Base-by-base conservation (phyloP, 2,329 filamentous ascomycete species). In the Colletotrichum salicis region DNA sequence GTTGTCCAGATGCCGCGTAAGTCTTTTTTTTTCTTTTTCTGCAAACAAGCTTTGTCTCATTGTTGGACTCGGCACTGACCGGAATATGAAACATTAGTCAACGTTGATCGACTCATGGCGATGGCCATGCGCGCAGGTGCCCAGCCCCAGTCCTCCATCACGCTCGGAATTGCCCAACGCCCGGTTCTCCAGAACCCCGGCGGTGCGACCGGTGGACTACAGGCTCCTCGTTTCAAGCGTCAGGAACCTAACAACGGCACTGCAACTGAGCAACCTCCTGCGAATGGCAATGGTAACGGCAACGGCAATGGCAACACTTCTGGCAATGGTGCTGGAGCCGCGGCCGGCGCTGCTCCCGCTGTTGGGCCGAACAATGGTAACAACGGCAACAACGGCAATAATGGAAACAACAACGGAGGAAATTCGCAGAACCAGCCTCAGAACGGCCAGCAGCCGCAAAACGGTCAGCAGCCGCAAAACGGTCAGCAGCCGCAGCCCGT, bases 1-100 rank as follows among this genome's bases (percentile, higher is more conserved):
- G 74, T 76, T 33, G 74, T 76, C 33, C 74, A 76, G 57, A 62
- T 76, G 37, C 74, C 74, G 27, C 63, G 74, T 76, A 67, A 64
- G 74, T 74, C 27, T n/a, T n/a, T n/a, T 7, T 13, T 12, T 3
- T 74, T n/a, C 13, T n/a, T n/a, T 7, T 10, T 12, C 5, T 57
- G 45, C 37, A 37, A 66, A 41, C 27, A 58, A 69, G 59, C 35
- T 57, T 51, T 67, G n/a, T 35, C 37, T 19, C 8, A 5, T 45
- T 13, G 57, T 51, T 55, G 35, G 27, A 10, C 6, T 6, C 33
- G 51, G 45, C 56, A 68, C 70, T 74, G 35, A 68, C 60, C n/a
- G 48, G 31, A 13, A 27, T 37, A 12, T 71, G 69, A 71, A 71
- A 71, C 69, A 48, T 35, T 15, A 76, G 74, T 76, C 41, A 76